These are phyloP conservation scores for Urochloa ruziziensis DNA, from an alignment of 176 grass and related monocot species.

Conservation along the genomic window DNA sequence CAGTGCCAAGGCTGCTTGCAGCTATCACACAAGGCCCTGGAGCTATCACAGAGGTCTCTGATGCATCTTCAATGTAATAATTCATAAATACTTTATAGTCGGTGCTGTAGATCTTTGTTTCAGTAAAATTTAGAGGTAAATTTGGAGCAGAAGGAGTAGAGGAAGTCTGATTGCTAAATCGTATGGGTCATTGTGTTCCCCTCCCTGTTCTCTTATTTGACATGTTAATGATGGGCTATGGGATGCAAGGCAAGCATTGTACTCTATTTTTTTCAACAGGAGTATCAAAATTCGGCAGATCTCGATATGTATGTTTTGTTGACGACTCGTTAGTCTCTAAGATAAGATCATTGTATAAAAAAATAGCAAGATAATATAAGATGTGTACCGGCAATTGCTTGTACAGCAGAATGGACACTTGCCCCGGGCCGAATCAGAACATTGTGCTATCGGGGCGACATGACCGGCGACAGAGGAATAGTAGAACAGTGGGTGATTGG, in stretches of 20 bases:
- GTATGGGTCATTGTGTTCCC: neutral
- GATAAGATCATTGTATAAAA: no score
- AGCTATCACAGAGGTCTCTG: conserved; percentile 10
- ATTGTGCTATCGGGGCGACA: no score
- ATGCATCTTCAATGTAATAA: neutral
- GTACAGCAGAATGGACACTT: no score
- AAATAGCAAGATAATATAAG: neutral
- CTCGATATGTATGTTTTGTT: neutral
- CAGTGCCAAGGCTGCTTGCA: conserved; percentile 38
- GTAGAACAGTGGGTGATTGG: no score
- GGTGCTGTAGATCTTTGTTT: neutral
- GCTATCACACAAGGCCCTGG: conserved; percentile 24
- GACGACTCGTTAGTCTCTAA: neutral
- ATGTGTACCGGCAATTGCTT: no score
- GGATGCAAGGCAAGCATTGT: neutral
- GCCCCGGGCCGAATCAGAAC: no score
- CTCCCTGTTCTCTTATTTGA: neutral
- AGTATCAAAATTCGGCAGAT: neutral
- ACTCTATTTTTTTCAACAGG: neutral
- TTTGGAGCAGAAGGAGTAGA: neutral
- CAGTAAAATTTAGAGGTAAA: neutral
- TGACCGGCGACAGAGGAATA: no score
- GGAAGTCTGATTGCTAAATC: neutral
- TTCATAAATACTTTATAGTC: neutral
- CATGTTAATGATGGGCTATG: neutral